Conservation (phyloP, 2,329 filamentous ascomycete species). For the Blastomyces silverae region DNA sequence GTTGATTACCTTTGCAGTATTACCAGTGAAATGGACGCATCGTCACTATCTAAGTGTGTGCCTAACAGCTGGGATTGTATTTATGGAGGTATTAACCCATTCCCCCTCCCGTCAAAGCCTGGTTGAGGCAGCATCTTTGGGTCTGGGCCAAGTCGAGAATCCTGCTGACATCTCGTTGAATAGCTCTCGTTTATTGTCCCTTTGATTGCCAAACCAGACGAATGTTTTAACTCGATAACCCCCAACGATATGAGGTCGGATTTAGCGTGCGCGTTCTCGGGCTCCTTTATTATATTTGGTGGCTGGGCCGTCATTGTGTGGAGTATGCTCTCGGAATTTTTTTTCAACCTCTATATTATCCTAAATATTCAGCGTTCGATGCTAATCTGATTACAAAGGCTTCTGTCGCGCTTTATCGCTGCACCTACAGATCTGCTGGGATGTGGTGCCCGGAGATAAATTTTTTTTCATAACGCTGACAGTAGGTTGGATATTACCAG, state of each 20-base stretch:
- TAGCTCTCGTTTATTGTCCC: slow-evolving; percentile 88
- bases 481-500: slow-evolving; percentile 76
- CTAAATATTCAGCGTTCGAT: slow-evolving; percentile 4
- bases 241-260: slow-evolving; percentile 85
- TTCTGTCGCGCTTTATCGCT: slow-evolving; percentile 85
- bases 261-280: slow-evolving; percentile 78
- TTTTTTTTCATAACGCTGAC: slow-evolving; percentile 84
- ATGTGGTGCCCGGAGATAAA: slow-evolving; percentile 74
- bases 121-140: neutral
- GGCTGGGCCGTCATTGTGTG: slow-evolving; percentile 81
- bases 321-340: slow-evolving; percentile 45
- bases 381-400: slow-evolving; percentile 38
- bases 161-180: slow-evolving; percentile 25
- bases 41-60: slow-evolving; percentile 91
- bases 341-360: neutral
- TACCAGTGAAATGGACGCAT: slow-evolving; percentile 83
- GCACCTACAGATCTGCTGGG: slow-evolving; percentile 97
- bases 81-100: slow-evolving; percentile 64
- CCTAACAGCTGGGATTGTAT: slow-evolving; percentile 64
- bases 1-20: slow-evolving; percentile 66
- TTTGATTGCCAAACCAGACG: slow-evolving; percentile 65
- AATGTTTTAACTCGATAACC: slow-evolving; percentile 86
- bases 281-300: slow-evolving; percentile 75
- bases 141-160: neutral
- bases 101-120: neutral